Evolutionary conservation across 176 grass and related monocot genomes (phyloP), one percentile per base, ranked within the genome.

Genomic region (Ensete ventricosum): DNA sequence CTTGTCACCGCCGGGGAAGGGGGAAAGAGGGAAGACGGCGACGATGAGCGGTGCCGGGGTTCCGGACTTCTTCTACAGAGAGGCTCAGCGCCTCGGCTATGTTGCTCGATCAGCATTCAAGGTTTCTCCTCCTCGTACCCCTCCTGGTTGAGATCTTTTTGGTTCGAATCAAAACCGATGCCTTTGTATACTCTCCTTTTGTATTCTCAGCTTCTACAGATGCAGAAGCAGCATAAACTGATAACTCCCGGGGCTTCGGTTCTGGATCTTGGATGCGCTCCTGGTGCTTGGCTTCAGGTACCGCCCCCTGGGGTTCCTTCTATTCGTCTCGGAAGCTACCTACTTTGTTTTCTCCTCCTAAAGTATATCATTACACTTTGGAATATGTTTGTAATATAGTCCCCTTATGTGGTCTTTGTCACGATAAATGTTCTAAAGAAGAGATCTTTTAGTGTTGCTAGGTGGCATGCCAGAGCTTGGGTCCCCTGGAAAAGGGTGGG

Each of bases 21-120:
- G 57, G 17, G 55, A 16, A 43, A 43, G 55, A 16, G 16, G 55
- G 55, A 19, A 53, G n/a, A 26, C 48, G 57, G 20, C 55, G n/a
- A 76, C 55, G 77, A 91, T 87, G 92, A 85, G 65, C 76, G 81
- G 60, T 67, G 79, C 71, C 26, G 82, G 84, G 25, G 75, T 86
- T 53, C 85, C 90, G 52, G 90, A 98, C 69, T 94, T 93, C 95
- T 93, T 98, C 84, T 91, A 85, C 86, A 83, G 90, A 16, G 88
- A 93, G 82, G 86, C 90, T 9, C 93, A 82, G 71, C 85, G 93
- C 11, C 85, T 97, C 50, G 88, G 88, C 24, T 98, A 93, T 66
- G 86, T 98, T 25, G 88, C 90, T 0, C 84, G 90, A 64, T 98
- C 95, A 0, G 90, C 90, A 2, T 93, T 93, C 73, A 98, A 93